Conservation (phyloP, 768 basidiomycete genomes). For the Trametes cingulata region DNA sequence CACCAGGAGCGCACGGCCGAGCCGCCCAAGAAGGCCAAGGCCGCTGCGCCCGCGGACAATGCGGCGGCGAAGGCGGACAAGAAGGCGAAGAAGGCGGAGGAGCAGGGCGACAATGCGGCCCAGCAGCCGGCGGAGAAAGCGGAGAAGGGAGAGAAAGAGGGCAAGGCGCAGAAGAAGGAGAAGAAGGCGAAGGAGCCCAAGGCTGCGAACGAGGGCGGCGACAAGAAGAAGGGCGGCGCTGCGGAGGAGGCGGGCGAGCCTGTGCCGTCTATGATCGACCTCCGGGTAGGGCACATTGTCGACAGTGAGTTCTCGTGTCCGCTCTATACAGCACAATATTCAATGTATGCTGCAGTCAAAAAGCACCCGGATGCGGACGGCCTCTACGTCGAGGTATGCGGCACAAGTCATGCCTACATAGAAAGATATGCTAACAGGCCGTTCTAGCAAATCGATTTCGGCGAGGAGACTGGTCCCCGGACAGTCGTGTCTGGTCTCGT, state of each 20-base stretch:
- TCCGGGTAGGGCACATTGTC: slow-evolving; percentile 90
- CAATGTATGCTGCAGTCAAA: slow-evolving; percentile 57
- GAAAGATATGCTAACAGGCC: no score
- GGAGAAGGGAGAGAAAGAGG: slow-evolving; percentile 56
- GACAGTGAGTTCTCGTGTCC: slow-evolving; percentile 60
- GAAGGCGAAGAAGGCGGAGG: slow-evolving; percentile 35
- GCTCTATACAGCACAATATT: neutral
- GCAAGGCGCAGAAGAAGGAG: slow-evolving; percentile 38
- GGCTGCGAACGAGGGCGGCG: slow-evolving; percentile 13
- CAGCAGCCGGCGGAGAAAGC: slow-evolving; percentile 45
- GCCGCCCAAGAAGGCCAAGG: slow-evolving; percentile 56
- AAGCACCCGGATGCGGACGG: slow-evolving; percentile 98
- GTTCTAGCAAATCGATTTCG: slow-evolving; percentile 87
- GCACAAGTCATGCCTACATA: neutral
- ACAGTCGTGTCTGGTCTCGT: slow-evolving; percentile 98
- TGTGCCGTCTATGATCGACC: slow-evolving; percentile 94
- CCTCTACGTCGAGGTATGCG: slow-evolving; percentile 86
- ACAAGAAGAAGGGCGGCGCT: slow-evolving; percentile 28
- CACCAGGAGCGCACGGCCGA: slow-evolving; percentile 70
- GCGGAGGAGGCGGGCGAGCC: slow-evolving; percentile 78
- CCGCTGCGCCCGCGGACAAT: slow-evolving; percentile 27
- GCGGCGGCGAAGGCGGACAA: slow-evolving; percentile 41
- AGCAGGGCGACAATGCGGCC: slow-evolving; percentile 3
- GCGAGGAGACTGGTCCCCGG: slow-evolving; percentile 91
- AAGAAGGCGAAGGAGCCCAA: slow-evolving; percentile 26